These are phyloP conservation scores for Ceratobasidium theobromae DNA, from an alignment of 1,284 basidiomycete species.

Conservation along the genomic window DNA sequence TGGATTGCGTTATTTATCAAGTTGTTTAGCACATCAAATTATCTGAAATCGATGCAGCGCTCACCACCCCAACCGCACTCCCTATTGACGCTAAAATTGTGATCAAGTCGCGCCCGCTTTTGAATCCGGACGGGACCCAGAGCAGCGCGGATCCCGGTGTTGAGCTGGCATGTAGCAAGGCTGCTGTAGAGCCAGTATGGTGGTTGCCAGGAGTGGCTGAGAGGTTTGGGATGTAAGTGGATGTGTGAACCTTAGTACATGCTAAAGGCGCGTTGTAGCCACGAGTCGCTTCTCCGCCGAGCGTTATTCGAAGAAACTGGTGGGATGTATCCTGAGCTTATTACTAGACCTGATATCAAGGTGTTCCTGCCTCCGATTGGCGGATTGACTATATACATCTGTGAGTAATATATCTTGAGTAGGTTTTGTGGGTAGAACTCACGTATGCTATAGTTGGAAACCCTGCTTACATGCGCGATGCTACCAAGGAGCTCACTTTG, in stretches of 20 bases:
- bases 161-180: constrained; percentile 85
- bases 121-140: constrained; percentile 61
- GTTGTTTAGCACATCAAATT: constrained; percentile 75
- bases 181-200: constrained; percentile 92
- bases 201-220: constrained; percentile 91
- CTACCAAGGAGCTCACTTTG: constrained; percentile 83
- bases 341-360: constrained; percentile 94
- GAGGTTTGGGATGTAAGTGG: constrained; percentile 80
- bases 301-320: constrained; percentile 94
- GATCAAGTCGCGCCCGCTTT: constrained; percentile 59
- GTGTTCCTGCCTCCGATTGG: constrained; percentile 95
- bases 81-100: constrained; percentile 83
- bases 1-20: constrained; percentile 34
- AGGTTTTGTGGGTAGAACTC: constrained; percentile 30
- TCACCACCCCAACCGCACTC: constrained; percentile 65
- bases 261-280: constrained; percentile 48
- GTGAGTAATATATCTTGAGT: constrained; percentile 48
- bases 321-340: constrained; percentile 95
- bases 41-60: constrained; percentile 80
- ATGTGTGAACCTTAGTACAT: not conserved
- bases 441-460: constrained; percentile 63
- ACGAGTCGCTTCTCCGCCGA: constrained; percentile 80
- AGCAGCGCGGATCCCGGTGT: constrained; percentile 73
- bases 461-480: constrained; percentile 75
- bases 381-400: constrained; percentile 90